phyloP scores from a whole-genome alignment of 2,329 filamentous ascomycete genomes.

The Cladosporium austrohemisphaericum region DNA sequence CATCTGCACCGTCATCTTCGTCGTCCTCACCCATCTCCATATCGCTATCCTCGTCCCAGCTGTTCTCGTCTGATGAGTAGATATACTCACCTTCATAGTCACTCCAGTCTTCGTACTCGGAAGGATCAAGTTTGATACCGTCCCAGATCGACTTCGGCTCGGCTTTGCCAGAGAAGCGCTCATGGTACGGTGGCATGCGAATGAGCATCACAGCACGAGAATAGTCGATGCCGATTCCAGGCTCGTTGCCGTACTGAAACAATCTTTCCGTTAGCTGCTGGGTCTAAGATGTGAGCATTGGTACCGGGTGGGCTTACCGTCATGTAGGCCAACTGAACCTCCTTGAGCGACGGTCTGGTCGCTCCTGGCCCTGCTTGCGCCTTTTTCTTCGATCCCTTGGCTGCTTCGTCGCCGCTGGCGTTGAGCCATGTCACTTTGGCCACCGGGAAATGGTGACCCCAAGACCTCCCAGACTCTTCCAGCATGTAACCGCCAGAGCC shows the following conservation, averaged over 20 bases:
- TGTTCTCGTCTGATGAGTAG: neutral
- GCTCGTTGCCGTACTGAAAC: conserved; percentile 2
- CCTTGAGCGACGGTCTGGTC: neutral
- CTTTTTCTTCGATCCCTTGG: neutral
- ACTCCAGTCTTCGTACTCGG: neutral
- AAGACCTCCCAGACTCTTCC: neutral
- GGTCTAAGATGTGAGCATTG: too few species aligned
- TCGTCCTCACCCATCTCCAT: neutral
- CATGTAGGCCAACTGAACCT: neutral
- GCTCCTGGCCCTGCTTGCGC: neutral
- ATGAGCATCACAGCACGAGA: conserved; percentile 15
- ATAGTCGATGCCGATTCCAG: conserved; percentile 11
- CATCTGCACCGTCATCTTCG: neutral
- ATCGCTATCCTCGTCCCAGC: too few species aligned
- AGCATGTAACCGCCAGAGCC: neutral
- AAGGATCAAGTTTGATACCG: neutral
- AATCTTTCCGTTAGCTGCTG: neutral
- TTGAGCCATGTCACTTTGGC: neutral
- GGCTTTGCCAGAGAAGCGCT: neutral
- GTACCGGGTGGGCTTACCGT: neutral
- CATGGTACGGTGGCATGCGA: conserved; percentile 12
- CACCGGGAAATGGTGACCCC: neutral
- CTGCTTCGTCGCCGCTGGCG: neutral
- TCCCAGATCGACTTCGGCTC: neutral
- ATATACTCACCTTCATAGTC: neutral